Evolutionary conservation across 176 grass and related monocot species (phyloP), one percentile per base, ranked within the genome.

Genomic region (Oryza australiensis): DNA sequence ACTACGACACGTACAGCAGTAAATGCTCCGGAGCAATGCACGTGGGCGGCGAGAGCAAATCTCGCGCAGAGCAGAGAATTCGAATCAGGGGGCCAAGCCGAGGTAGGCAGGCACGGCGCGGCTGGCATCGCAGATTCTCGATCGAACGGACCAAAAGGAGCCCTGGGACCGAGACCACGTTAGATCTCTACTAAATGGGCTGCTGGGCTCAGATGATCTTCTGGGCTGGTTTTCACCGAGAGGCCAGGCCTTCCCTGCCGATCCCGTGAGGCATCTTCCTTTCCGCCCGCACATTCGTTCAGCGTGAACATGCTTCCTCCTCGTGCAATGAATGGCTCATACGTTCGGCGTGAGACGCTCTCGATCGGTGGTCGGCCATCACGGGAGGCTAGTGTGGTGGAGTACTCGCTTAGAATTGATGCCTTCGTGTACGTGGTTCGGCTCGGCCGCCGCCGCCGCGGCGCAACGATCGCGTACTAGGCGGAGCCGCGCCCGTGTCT

Each of bases 21-120:
- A 60, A 60, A 81, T 71, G 68, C 66, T 66, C 62, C 27, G 35
- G 57, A 18, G 41, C 15, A 28, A 20, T 66, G 81, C 72, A 67
- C 71, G 72, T 67, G 72, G 62, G 71, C 46, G 13, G 49, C 20
- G 2, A 66, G 3, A 1, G 30, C 20, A 20, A 7, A 42, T 46
- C 38, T 33, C 16, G 26, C 3, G 53, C 62, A 22, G 76, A 22
- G 76, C 34, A 26, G 32, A n/a, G 22, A 11, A 46, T 78, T 32
- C 27, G 26, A 48, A 15, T 1, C 4, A 8, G 20, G 14, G 34
- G 53, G 20, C 53, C 53, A 57, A 57, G 53, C 20, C 53, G 53
- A 23, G 22, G 55, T 24, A 60, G 55, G 55, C 55, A 46, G 43
- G 43, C 13, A 46, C n/a, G n/a, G n/a, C 35, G 77, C 29, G 7